These are phyloP conservation scores for Wickerhamiella alocasiicola DNA, from an alignment of 805 yeast genomes.

Conservation along the genomic window DNA sequence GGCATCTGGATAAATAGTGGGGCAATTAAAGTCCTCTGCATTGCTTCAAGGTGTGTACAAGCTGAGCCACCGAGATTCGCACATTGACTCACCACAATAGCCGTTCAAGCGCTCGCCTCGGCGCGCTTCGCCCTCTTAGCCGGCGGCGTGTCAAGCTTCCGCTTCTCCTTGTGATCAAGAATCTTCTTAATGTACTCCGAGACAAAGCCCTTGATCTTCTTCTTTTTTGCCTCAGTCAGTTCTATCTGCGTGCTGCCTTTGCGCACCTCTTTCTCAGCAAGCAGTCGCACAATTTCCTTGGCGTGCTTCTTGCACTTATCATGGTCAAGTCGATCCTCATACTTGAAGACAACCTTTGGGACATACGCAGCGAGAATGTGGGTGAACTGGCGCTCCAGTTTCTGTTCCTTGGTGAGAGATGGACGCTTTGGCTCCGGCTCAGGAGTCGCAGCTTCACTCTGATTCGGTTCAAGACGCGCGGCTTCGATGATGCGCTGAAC, in stretches of 20 bases:
- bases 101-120: background rate
- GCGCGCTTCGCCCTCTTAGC: conserved; percentile 1
- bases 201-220: conserved; percentile 56
- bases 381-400: conserved; percentile 13
- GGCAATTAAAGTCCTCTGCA: background rate
- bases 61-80: background rate
- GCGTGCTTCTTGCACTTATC: conserved; percentile 69
- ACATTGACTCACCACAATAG: background rate
- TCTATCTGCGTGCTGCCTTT: conserved; percentile 34
- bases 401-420: conserved; percentile 13
- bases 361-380: conserved; percentile 53
- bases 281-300: conserved; percentile 54
- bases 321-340: conserved; percentile 53
- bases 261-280: conserved; percentile 57
- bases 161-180: conserved; percentile 12
- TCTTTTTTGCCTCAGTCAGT: conserved; percentile 49
- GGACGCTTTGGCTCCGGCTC: conserved; percentile 19
- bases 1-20: too few species aligned
- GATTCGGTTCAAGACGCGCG: conserved; percentile 14
- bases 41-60: background rate
- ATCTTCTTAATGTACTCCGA: conserved; percentile 26
- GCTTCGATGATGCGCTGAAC: conserved; percentile 24
- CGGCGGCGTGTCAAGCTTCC: too few species aligned
- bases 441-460: conserved; percentile 6
- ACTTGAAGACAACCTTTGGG: conserved; percentile 63